Evolutionary conservation across 2,329 filamentous ascomycete species (phyloP), one percentile per base, ranked within the genome.

Genomic region (Trichophaea hybrida): DNA sequence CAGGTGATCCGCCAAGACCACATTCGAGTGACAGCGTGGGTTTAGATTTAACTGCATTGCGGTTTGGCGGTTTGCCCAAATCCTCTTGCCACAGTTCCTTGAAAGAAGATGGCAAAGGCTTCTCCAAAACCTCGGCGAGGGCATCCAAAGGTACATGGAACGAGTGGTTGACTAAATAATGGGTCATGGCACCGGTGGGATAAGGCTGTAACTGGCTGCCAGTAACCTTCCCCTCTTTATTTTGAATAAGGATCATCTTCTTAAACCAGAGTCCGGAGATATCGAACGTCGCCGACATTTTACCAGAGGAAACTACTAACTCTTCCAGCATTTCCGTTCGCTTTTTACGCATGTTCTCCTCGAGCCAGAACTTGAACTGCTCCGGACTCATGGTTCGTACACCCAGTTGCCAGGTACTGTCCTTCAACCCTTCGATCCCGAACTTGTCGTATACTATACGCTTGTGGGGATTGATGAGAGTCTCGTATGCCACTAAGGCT

Each of bases 401-500:
- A n/a, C 64, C 64, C 17, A 65, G 15, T 12, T 57, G 46, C 40
- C 54, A 57, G 13, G 38, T 17, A n/a, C 60, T 56, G 6, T 63
- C 58, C 52, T 63, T 58, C 12, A 66, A 37, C 10, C 64, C 64
- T n/a, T 63, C 56, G 6, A 58, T 24, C 6, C 64, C 64, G 17
- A 66, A 15, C 13, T 37, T 53, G 59, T 77, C 75, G 58, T 78
- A 77, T 38, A 71, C 71, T 4, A 72, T 69, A 37, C 74, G 71
- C 24, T 73, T 71, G 13, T 69, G 68, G 12, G 75, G 74, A 53
- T 76, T 72, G 51, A 75, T 72, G n/a, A 78, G 70, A 1, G 73
- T 74, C 68, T 78, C 76, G 52, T 76, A 77, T 6, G 75, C 76
- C 10, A 69, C 68, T 58, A 77, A 73, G 2, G 74, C 71, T 43